Conservation (phyloP, 441 rosid genomes). For the Erodium trifolium region DNA sequence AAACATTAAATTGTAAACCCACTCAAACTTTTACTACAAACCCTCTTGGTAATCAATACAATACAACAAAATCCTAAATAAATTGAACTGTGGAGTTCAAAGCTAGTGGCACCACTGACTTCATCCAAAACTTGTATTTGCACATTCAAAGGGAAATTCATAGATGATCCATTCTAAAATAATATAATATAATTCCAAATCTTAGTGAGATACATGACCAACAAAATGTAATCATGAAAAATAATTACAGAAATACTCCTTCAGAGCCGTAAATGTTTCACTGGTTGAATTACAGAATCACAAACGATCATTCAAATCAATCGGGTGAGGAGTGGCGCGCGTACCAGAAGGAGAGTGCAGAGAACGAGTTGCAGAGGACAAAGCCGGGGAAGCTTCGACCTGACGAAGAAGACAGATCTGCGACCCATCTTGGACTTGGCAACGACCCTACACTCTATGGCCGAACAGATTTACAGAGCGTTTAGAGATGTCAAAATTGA, state of each 20-base stretch:
- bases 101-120: slow-evolving; percentile 6
- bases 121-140: background rate
- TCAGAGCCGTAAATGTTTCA: background rate
- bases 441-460: background rate
- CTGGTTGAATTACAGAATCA: background rate
- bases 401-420: slow-evolving; percentile 6
- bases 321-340: slow-evolving; percentile 5
- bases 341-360: slow-evolving; percentile 7
- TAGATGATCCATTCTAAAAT: background rate
- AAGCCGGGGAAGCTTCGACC: slow-evolving; percentile 6
- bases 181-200: background rate
- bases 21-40: slow-evolving; percentile 3
- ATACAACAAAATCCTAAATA: background rate
- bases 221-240: background rate
- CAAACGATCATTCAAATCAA: background rate
- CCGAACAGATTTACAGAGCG: slow-evolving; percentile 3
- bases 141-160: background rate
- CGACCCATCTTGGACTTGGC: slow-evolving; percentile 10
- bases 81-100: background rate
- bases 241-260: background rate
- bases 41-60: background rate
- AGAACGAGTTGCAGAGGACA: slow-evolving; percentile 4
- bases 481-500: background rate
- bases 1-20: background rate
- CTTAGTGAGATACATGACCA: background rate